These are phyloP conservation scores for Lachancea mirantina DNA, from an alignment of 805 yeast species.

Conservation along the genomic window DNA sequence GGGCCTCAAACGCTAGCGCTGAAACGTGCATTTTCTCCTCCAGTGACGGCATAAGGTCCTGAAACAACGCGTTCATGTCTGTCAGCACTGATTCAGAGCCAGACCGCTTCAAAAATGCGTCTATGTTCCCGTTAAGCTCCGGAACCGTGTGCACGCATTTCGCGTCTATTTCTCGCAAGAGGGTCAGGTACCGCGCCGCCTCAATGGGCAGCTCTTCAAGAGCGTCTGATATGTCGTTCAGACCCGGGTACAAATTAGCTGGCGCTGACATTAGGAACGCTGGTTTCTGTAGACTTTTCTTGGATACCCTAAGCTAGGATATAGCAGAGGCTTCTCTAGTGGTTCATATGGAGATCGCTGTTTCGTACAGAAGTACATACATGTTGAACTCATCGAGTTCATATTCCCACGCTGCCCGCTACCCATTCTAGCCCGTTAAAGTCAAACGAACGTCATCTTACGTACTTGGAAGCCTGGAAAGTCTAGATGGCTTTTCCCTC, in stretches of 20 bases:
- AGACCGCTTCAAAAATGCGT: constrained; percentile 20
- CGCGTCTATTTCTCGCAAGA: constrained; percentile 89
- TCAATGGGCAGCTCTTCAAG: constrained; percentile 86
- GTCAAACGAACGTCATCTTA: no score
- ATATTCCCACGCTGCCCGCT: no score
- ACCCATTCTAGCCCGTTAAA: no score
- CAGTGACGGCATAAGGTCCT: constrained; percentile 79
- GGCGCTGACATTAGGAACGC: constrained; percentile 28
- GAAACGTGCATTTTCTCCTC: constrained; percentile 98
- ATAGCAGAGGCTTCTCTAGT: no score
- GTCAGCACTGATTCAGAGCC: constrained; percentile 24
- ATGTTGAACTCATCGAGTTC: no score
- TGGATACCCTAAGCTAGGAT: no score
- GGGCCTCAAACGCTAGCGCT: constrained; percentile 75
- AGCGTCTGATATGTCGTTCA: constrained; percentile 87
- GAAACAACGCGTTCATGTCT: constrained; percentile 37
- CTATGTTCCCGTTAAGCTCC: constrained; percentile 39
- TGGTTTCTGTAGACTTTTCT: no score
- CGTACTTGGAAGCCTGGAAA: no score
- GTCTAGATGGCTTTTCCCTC: no score
- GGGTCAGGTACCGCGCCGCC: constrained; percentile 74
- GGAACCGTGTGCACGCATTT: constrained; percentile 78
- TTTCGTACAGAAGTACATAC: no score
- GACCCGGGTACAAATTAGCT: constrained; percentile 66
- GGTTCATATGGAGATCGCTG: no score